A percentile compares a stretch with the other conserved stretches of the same genome.
phyloP scores from a whole-genome alignment of 2,329 filamentous ascomycete genomes.

The Sphaerostilbella broomeana region DNA sequence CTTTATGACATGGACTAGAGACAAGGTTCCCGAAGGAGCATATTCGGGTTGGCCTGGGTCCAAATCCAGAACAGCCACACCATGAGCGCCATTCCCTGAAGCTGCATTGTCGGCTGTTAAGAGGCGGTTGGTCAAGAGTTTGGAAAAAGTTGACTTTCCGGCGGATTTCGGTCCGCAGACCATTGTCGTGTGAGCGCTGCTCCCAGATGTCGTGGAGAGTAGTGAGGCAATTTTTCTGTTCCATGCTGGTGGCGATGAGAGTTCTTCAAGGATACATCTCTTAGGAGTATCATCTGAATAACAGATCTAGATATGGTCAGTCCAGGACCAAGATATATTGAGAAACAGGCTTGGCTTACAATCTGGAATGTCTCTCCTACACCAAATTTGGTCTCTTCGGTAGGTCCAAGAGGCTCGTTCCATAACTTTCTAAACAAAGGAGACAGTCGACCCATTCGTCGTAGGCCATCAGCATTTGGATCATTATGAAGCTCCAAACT shows the following conservation, averaged over 20 bases:
- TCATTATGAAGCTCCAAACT: constrained; percentile 51
- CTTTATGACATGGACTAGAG: constrained; percentile 53
- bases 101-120: constrained; percentile 37
- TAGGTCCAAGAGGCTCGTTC: constrained; percentile 37
- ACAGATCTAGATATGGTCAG: constrained; percentile 40
- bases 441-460: constrained; percentile 52
- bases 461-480: constrained; percentile 41
- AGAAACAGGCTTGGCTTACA: constrained; percentile 28
- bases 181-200: constrained; percentile 40
- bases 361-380: constrained; percentile 40
- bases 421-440: constrained; percentile 63
- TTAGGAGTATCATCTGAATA: constrained; percentile 47
- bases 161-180: constrained; percentile 65
- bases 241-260: constrained; percentile 54
- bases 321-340: background rate
- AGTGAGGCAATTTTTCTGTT: constrained; percentile 51
- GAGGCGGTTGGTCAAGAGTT: constrained; percentile 59
- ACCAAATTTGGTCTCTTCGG: constrained; percentile 11
- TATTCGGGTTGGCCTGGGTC: constrained; percentile 76
- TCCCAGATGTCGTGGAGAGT: constrained; percentile 26
- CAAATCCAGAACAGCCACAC: constrained; percentile 61
- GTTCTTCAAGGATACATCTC: constrained; percentile 43
- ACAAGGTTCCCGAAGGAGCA: constrained; percentile 61
- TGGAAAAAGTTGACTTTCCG: constrained; percentile 70
- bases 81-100: constrained; percentile 13